Evolutionary conservation across 148 eudicot species (phyloP).

Genomic region (Vaccinium myrtillus): DNA sequence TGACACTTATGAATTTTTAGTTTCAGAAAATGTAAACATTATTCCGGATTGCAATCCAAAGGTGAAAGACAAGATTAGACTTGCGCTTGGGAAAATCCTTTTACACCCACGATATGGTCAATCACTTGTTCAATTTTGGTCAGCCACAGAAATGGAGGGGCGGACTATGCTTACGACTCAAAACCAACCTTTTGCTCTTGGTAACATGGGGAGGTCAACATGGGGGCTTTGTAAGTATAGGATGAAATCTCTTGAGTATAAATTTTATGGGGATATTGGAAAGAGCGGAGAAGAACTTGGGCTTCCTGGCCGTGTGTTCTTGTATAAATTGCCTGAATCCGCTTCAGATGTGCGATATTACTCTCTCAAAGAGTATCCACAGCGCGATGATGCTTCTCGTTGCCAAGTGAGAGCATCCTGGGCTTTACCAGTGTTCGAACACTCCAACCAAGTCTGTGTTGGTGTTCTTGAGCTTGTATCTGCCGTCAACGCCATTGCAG

Average conservation of each 20-base stretch:
- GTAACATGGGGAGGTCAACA: not conserved
- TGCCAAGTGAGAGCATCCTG: not conserved
- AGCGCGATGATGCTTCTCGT: not conserved
- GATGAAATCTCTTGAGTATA: not conserved
- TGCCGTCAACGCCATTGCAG: not conserved
- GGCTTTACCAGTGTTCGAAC: not conserved
- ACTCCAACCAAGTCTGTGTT: not conserved
- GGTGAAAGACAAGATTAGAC: not conserved
- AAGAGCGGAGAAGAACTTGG: not conserved
- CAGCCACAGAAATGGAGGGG: not conserved
- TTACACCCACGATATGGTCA: not conserved
- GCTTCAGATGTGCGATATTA: no score
- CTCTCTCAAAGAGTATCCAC: not conserved
- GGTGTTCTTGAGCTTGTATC: not conserved
- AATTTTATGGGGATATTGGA: not conserved
- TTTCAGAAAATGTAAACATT: not conserved
- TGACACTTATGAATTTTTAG: not conserved
- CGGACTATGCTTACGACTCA: not conserved
- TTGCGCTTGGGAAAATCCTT: not conserved
- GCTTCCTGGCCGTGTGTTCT: no score
- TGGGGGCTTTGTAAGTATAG: not conserved
- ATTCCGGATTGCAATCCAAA: not conserved
- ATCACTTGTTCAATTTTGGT: not conserved
- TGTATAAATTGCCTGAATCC: no score
- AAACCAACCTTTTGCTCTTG: constrained; percentile 2